These are phyloP conservation scores for Lithospermum erythrorhizon DNA, from an alignment of 257 asterid genomes.

Conservation along the genomic window DNA sequence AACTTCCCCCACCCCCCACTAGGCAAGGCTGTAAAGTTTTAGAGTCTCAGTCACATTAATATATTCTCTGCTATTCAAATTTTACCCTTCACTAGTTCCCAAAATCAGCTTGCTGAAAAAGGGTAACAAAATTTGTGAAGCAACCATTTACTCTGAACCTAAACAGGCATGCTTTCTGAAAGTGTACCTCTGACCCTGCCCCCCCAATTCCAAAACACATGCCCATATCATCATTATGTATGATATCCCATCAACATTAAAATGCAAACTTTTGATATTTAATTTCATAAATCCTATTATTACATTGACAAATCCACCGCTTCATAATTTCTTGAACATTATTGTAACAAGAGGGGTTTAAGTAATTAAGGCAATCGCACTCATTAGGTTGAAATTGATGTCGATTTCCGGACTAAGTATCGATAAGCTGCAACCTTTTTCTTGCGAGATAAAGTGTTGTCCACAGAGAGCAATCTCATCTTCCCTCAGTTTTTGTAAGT, in stretches of 20 bases:
- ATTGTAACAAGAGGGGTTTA: background rate
- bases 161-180: background rate
- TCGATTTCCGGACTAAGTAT: slow-evolving; percentile 45
- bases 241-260: background rate
- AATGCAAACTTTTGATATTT: background rate
- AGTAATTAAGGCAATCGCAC: background rate
- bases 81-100: slow-evolving; percentile 9
- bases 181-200: slow-evolving; percentile 3
- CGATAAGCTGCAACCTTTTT: slow-evolving; percentile 84
- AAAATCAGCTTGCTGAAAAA: slow-evolving; percentile 4
- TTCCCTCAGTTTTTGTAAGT: slow-evolving; percentile 58
- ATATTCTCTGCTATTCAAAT: background rate
- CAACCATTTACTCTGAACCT: background rate
- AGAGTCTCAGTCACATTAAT: slow-evolving; percentile 4
- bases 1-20: background rate
- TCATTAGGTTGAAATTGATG: slow-evolving; percentile 13
- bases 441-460: slow-evolving; percentile 55
- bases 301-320: background rate
- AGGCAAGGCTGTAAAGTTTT: background rate
- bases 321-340: background rate
- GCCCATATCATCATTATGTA: background rate
- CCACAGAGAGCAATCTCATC: slow-evolving; percentile 68
- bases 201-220: slow-evolving; percentile 1
- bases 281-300: too few relatives aligned
- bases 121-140: slow-evolving; percentile 2